Conservation (phyloP, 2,329 filamentous ascomycete genomes). For the Zalaria obscura region DNA sequence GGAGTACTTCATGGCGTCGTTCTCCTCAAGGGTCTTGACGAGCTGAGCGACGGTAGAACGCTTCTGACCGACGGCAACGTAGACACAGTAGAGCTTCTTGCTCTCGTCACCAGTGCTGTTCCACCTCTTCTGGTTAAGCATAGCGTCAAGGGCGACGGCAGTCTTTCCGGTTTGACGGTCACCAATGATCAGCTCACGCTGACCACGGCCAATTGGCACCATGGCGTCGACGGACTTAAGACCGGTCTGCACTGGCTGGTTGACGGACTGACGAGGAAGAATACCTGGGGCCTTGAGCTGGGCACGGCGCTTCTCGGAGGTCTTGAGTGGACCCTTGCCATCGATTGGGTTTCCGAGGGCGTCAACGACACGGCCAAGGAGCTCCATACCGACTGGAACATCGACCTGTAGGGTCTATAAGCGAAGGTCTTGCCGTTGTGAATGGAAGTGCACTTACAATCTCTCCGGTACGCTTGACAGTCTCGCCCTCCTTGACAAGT, state of each 20-base stretch:
- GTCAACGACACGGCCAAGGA: constrained; percentile 97
- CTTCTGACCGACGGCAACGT: constrained; percentile 99
- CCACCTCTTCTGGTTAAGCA: constrained; percentile 99
- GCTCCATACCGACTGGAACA: constrained; percentile 79
- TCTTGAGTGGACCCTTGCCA: constrained; percentile 94
- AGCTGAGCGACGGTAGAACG: constrained; percentile 98
- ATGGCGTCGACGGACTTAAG: constrained; percentile 99
- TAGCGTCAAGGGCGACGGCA: constrained; percentile 92
- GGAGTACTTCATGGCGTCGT: constrained; percentile 97
- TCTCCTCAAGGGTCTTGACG: constrained; percentile 99
- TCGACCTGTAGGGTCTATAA: constrained; percentile 53
- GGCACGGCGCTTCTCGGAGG: constrained; percentile 83
- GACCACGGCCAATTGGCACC: constrained; percentile 98
- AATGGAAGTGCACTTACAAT: constrained; percentile 55
- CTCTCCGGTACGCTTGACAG: constrained; percentile 97
- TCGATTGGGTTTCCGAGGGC: constrained; percentile 99
- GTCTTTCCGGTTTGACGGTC: constrained; percentile 99
- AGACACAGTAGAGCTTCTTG: constrained; percentile 99
- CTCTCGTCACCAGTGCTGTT: constrained; percentile 74
- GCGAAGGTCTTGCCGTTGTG: not conserved
- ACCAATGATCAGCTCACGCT: constrained; percentile 99
- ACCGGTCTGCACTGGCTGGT: constrained; percentile 97
- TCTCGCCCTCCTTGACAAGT: constrained; percentile 99
- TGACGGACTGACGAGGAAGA: constrained; percentile 91
- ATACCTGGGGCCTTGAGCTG: constrained; percentile 99